Evolutionary conservation across 306 rosid genomes (phyloP).

Genomic region (Abrus pulchellus): DNA sequence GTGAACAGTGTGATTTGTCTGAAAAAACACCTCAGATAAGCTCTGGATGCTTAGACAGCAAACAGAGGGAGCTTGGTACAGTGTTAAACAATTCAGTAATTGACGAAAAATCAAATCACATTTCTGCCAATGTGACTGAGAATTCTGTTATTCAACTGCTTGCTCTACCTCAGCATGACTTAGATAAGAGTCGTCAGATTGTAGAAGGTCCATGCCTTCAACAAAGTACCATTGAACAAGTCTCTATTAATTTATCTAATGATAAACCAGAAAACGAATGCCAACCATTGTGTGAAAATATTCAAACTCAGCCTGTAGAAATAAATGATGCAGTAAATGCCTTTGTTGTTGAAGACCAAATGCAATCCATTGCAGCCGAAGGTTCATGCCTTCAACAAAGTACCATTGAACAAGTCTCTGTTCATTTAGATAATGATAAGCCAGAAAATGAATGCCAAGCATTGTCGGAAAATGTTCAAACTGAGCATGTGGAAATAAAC

Average conservation of each 20-base stretch:
- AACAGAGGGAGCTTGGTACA: slow-evolving; percentile 48
- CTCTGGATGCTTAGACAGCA: slow-evolving; percentile 50
- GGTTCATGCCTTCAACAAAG: slow-evolving; percentile 42
- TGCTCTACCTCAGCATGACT: slow-evolving; percentile 41
- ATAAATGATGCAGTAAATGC: slow-evolving; percentile 34
- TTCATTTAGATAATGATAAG: slow-evolving; percentile 25
- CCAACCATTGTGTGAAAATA: slow-evolving; percentile 33
- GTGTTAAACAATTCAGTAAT: slow-evolving; percentile 30
- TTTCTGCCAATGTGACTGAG: slow-evolving; percentile 47
- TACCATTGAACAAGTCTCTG: slow-evolving; percentile 33
- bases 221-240: slow-evolving; percentile 32
- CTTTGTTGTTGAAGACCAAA: slow-evolving; percentile 33
- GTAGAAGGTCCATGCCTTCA: slow-evolving; percentile 46
- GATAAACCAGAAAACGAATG: slow-evolving; percentile 38
- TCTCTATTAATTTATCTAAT: slow-evolving; percentile 34
- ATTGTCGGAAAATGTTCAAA: slow-evolving; percentile 29
- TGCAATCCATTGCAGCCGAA: slow-evolving; percentile 44
- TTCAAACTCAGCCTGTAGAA: slow-evolving; percentile 40
- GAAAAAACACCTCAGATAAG: slow-evolving; percentile 51
- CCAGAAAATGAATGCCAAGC: slow-evolving; percentile 40
- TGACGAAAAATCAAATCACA: slow-evolving; percentile 47
- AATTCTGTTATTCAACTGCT: slow-evolving; percentile 53
- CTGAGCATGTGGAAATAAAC: slow-evolving; percentile 41
- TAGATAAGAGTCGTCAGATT: slow-evolving; percentile 45
- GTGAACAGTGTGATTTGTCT: slow-evolving; percentile 51